These are phyloP conservation scores for Candida rishiriensis DNA, from an alignment of 805 yeast genomes.

Conservation along the genomic window DNA sequence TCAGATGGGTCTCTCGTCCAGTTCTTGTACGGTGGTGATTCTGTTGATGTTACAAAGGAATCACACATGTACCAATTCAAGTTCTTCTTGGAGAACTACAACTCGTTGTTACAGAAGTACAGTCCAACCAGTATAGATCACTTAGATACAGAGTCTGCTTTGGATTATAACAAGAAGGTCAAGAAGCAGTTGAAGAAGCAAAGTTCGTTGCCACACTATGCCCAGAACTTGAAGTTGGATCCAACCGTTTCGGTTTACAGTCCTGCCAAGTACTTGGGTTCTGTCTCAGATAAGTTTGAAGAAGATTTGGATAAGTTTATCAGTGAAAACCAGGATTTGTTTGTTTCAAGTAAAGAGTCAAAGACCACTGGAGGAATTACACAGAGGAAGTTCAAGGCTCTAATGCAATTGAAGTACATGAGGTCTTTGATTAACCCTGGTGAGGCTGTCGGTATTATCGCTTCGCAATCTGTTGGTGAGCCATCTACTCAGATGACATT, in stretches of 20 bases:
- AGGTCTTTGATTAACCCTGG: conserved; percentile 93
- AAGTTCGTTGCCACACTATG: conserved; percentile 56
- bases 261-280: conserved; percentile 87
- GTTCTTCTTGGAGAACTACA: conserved; percentile 89
- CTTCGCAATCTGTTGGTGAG: conserved; percentile 97
- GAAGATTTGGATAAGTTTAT: conserved; percentile 71
- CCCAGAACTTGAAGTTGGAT: conserved; percentile 64
- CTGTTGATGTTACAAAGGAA: conserved; percentile 90
- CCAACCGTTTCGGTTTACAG: conserved; percentile 82
- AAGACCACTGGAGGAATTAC: conserved; percentile 46
- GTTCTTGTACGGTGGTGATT: conserved; percentile 97
- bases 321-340: conserved; percentile 47
- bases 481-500: conserved; percentile 99
- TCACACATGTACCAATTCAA: conserved; percentile 90
- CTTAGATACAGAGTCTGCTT: conserved; percentile 81
- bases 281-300: conserved; percentile 88
- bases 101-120: conserved; percentile 79
- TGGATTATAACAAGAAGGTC: conserved; percentile 75
- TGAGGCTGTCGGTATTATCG: conserved; percentile 97
- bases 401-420: conserved; percentile 98
- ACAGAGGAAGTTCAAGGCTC: conserved; percentile 83
- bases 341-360: conserved; percentile 50
- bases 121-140: conserved; percentile 75
- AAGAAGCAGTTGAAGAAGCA: conserved; percentile 68
- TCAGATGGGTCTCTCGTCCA: conserved; percentile 91